Base-by-base conservation (phyloP, 257 asterid genomes). In the Solanum sejunctum region DNA sequence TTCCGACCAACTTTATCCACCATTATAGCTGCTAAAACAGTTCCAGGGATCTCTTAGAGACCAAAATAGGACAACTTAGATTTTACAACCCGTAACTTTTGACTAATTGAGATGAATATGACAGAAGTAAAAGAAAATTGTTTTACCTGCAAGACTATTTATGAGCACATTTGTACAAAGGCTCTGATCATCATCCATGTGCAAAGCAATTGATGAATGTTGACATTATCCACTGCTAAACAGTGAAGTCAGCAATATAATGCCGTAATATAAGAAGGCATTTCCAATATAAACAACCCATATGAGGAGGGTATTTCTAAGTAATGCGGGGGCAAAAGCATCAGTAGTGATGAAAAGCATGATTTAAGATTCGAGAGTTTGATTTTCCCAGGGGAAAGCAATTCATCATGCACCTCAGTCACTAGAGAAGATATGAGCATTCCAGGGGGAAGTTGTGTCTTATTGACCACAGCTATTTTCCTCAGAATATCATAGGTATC, bases 1-100 rank as follows among this genome's bases (percentile, higher is more conserved):
- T 92, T 95, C 69, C 95, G 96, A 66, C 97, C 98, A 41, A 90
- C 78, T 85, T 84, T 91, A 81, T 95, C 97, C 26, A 95, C 95
- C 9, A 93, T 87, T 84, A 90, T 79, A 36, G 93, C 97, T 57
- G 96, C 86, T 66, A 95, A 55, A 49, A 91, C 83, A 83, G 92
- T 85, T 72, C 96, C 98, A 45, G 98, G 97, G 88, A 93, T 90
- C 93, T 94, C 98, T 93, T 96, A 23, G 91, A 84, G 61, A 36
- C 21, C 23, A 85, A 36, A 39, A 63, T n/a, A 17, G 86, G 57
- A 81, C 43, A 57, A 69, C 45, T 43, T 60, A 70, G 66, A 64
- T 81, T 26, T 36, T 15, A 66, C 47, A 66, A 66, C 21, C 4
- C 15, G 21, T 28, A 6, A 66, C 2, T 67, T 17, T 8, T 18